Base-by-base conservation (phyloP, 208 protist species). In the Phytomonas francai region DNA sequence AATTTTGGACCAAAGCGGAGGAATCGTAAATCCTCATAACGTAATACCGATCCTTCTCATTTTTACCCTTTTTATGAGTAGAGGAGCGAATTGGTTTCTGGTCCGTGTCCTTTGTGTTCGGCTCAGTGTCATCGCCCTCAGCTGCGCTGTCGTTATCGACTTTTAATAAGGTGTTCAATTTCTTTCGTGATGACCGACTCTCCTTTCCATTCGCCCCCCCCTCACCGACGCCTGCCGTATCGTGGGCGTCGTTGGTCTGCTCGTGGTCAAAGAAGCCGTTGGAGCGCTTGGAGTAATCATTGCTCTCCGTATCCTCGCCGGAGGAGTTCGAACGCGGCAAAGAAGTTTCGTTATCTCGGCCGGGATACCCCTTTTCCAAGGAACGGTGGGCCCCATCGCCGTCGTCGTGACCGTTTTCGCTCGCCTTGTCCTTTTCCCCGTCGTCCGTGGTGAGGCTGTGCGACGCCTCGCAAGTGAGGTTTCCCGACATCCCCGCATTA, bases 11-110 rank as follows among this genome's bases (percentile, higher is more conserved):
- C 3, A 97, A 80, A 0, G 76, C 85, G 7, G 90, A 74, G 29
- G 86, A 89, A 80, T 96, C 93, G 80, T 96, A 96, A 6, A 96
- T 80, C 56, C 78, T 78, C 78, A 93, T 92, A 12, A 97, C 80
- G 62, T 94, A 89, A 19, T 78, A 59, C 3, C 74, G 63, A 59
- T 90, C 80, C 34, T 83, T 73, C 57, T 87, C 62, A 64, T 78
- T 56, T 39, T 74, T 74, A 11, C 29, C 19, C 6, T 22, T 45
- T 16, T 45, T 45, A 2, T 45, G 56, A 9, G 33, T 32, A 25
- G 19, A 30, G 1, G 25, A 0, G 16, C 11, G 1, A 1, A 2
- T 14, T 14, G 8, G 11, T 14, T 3, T 45, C 12, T 14, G 12
- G 39, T 45, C 19, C 39, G 11, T 22, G 39, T 45, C 19, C 0